phyloP scores from a whole-genome alignment of 2,329 filamentous ascomycete genomes.

The Fusarium chlamydosporum region DNA sequence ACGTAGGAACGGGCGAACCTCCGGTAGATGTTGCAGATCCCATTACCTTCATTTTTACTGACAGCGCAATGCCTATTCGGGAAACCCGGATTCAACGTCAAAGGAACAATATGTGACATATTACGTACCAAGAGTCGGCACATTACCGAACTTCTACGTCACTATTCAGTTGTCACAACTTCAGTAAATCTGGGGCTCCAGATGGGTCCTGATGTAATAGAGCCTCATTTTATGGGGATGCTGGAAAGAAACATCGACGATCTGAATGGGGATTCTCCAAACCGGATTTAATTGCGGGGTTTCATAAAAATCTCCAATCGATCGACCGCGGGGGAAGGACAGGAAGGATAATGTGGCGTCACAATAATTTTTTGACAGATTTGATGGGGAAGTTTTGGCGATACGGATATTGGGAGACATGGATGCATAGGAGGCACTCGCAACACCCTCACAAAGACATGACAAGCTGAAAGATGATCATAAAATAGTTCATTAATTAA shows the following conservation, averaged over 20 bases:
- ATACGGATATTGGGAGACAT: background rate
- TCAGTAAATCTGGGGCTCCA: conserved; percentile 25
- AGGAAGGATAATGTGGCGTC: background rate
- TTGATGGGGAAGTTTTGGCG: background rate
- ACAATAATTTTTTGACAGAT: background rate
- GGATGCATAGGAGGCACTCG: too few species aligned
- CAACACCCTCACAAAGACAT: background rate
- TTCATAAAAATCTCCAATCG: background rate
- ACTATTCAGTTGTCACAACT: conserved; percentile 9
- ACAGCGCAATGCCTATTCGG: background rate
- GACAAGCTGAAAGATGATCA: background rate
- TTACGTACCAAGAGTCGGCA: background rate
- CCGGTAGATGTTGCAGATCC: background rate
- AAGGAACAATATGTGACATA: background rate
- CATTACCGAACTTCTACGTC: conserved; percentile 6
- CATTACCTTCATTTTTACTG: too few species aligned
- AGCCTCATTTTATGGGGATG: conserved; percentile 35
- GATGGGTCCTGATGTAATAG: conserved; percentile 35
- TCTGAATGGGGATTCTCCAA: conserved; percentile 16
- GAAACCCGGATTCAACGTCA: background rate
- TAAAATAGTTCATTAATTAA: conserved; percentile 25
- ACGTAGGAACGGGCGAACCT: background rate
- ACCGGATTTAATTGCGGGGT: conserved; percentile 23
- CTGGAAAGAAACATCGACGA: conserved; percentile 22
- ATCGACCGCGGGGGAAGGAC: background rate